Base-by-base conservation (phyloP, 176 grass and related monocot genomes). In the Oryza rufipogon region DNA sequence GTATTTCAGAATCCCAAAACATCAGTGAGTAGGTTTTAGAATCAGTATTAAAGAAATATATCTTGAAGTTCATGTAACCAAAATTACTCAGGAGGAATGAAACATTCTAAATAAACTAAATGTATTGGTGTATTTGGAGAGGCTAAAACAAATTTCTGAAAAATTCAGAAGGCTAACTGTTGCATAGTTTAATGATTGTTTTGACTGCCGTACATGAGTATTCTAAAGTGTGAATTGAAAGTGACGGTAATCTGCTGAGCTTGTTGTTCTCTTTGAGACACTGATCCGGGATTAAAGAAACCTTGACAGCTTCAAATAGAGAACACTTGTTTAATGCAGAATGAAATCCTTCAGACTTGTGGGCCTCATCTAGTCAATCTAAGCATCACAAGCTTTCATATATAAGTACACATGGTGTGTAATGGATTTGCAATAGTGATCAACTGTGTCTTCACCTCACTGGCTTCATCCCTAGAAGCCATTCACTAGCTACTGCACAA, bases 221-320 rank as follows among this genome's bases (percentile, higher is more conserved):
- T 66, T 84, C 64, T 71, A 87, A 87, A 76, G 85, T 91, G 85
- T 91, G 85, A 91, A 84, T 45, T 10, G 85, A 91, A 77, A 87
- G 66, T 47, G 85, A 91, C 46, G 51, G 75, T 23, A 77, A 80
- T 67, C 42, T 23, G 75, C 68, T 77, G 19, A 76, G 76, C 87
- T 58, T 58, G 28, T 41, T 90, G 85, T 81, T 81, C 28, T 87
- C 14, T 3, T 84, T 84, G 81, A 66, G 77, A 71, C 38, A 87
- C 85, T 76, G 17, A 80, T 84, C 80, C 69, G 44, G 17, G 28
- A 83, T 87, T 87, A 87, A 87, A 90, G 0, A 80, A 80, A 44
- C 26, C 80, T 34, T 44, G 32, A 87, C 84, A 87, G 70, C 68
- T 89, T 85, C 77, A 85, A 89, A 89, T 45, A 85, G 71, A 81